Base-by-base conservation (phyloP, 2,329 filamentous ascomycete genomes). In the Talaromyces sp. region DNA sequence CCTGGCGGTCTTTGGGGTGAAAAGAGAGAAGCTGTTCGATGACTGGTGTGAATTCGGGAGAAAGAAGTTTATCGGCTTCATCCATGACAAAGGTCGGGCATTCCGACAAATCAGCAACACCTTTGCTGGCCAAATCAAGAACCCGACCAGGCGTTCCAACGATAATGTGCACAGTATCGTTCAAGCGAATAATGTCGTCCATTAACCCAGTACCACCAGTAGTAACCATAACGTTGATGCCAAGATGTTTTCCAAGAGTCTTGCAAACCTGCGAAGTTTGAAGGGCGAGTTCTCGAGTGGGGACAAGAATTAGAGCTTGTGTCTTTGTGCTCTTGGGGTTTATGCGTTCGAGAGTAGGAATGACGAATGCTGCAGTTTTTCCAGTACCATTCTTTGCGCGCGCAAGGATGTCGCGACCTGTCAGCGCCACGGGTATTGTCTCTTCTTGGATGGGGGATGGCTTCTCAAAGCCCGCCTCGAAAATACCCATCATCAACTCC, bases 1-100 rank as follows among this genome's bases (percentile, higher is more conserved):
- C 93, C 79, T 99, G 95, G 64, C 95, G 90, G 74, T 99, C 93
- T 77, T 95, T 96, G 66, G 95, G 93, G 76, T 97, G 93, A 79
- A 96, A 97, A 67, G 91, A 89, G 57, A 99, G 84, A 23, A 99
- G 84, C 76, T 99, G 92, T 78, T 99, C 96, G 69, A 99, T 96
- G 67, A 96, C 93, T 28, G 93, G 92, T 6, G 95, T 99, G 75
- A 99, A 99, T 75, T 99, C 95, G 64, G 91, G 87, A 6, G 95
- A 99, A 58, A 99, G 85, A 65, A 99, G 87, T 82, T 99, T 99
- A 79, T 99, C 95, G 61, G 95, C 95, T 78, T 99, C 95, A 73
- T 99, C 95, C 95, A 99, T 99, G 80, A 99, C 92, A 76, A 99
- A 99, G 73, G 96, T 98, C 71, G 92, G 89, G 76, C 95, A 98